A percentile compares a stretch with the other conserved stretches of the same genome.
Evolutionary conservation across 2,329 filamentous ascomycete genomes (phyloP).

Genomic region (Knoxdaviesia capensis): DNA sequence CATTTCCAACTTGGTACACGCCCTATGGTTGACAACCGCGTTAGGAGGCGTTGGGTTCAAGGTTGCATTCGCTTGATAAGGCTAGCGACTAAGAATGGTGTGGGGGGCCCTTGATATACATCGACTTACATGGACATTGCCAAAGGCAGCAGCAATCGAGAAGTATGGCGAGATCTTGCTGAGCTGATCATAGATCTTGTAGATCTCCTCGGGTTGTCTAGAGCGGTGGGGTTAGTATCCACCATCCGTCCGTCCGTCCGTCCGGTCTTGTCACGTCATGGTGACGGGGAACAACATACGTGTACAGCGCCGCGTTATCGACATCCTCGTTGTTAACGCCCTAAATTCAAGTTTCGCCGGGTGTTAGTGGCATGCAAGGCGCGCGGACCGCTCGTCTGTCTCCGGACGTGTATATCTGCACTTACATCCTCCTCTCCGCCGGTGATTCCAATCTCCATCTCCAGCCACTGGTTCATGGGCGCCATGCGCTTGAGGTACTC

Average conservation of each 20-base stretch:
- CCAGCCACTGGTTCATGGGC: constrained; percentile 96
- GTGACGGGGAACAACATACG: too few species aligned
- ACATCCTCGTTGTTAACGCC: constrained; percentile 97
- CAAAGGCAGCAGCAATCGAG: constrained; percentile 94
- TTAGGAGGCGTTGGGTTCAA: too few species aligned
- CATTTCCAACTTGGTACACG: constrained; percentile 96
- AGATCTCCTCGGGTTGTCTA: constrained; percentile 94
- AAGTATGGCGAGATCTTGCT: constrained; percentile 82
- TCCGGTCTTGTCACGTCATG: too few species aligned
- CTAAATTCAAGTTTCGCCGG: constrained; percentile 14
- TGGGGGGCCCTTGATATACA: too few species aligned
- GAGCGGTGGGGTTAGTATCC: constrained; percentile 20
- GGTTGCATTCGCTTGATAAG: too few species aligned
- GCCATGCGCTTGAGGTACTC: constrained; percentile 86
- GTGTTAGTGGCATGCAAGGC: too few species aligned
- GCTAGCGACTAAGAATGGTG: too few species aligned
- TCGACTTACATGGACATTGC: constrained; percentile 63
- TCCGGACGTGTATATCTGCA: too few species aligned
- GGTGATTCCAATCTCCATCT: constrained; percentile 83
- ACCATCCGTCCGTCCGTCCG: too few species aligned
- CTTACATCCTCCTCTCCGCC: constrained; percentile 63
- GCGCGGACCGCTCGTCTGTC: too few species aligned
- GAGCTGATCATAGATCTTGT: constrained; percentile 75
- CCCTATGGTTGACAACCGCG: constrained; percentile 13
- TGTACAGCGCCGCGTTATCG: constrained; percentile 93